Evolutionary conservation across 129 eudicot species (phyloP).

Genomic region (Sambucus nigra): DNA sequence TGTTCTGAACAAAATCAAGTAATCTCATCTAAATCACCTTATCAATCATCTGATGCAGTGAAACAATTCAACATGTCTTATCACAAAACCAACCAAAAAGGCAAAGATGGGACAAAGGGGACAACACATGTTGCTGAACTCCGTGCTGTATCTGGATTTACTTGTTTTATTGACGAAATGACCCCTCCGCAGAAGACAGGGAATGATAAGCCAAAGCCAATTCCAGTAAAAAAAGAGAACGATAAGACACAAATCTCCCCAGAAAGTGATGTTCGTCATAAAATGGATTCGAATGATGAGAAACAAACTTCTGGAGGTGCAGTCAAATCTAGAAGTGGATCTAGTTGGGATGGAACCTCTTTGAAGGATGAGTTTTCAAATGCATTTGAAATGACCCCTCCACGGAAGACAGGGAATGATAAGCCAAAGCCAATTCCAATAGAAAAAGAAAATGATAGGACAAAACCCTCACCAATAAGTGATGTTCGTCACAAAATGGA

Average conservation of each 20-base stretch:
- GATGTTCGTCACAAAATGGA: conserved; percentile 26
- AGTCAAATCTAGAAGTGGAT: conserved; percentile 29
- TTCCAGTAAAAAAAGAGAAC: too few relatives aligned
- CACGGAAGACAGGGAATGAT: too few relatives aligned
- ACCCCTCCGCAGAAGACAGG: conserved; percentile 33
- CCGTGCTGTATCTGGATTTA: conserved; percentile 65
- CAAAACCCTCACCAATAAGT: conserved; percentile 17
- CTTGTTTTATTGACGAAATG: conserved; percentile 56
- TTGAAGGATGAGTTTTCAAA: conserved; percentile 24
- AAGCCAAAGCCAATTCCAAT: too few relatives aligned
- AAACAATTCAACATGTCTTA: conserved; percentile 69
- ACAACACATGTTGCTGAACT: conserved; percentile 60
- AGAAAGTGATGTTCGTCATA: conserved; percentile 21
- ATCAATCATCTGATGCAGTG: conserved; percentile 31
- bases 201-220: conserved; percentile 20
- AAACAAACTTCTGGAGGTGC: conserved; percentile 22
- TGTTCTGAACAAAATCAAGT: conserved; percentile 11
- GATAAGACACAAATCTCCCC: conserved; percentile 17
- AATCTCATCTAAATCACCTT: too few relatives aligned
- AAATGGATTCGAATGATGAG: conserved; percentile 18
- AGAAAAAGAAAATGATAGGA: too few relatives aligned
- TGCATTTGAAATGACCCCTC: conserved; percentile 17
- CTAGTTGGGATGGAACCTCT: conserved; percentile 25
- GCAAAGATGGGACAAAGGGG: conserved; percentile 40
- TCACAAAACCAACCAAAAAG: conserved; percentile 45